These are phyloP conservation scores for Schizosaccharomyces cryophilus DNA, from an alignment of 805 yeast genomes.

Conservation along the genomic window DNA sequence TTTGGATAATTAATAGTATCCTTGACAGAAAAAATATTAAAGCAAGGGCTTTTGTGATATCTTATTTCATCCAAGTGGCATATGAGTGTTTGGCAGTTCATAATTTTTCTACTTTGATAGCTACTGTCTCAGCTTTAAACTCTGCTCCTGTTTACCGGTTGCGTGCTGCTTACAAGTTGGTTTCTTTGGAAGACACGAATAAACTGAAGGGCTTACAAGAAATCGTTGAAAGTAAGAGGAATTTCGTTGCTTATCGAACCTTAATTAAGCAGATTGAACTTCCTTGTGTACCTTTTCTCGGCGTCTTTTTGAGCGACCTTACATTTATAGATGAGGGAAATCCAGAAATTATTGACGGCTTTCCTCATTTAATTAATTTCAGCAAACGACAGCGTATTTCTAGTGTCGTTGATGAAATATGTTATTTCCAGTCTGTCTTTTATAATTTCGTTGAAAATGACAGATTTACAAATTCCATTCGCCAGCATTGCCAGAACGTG, in stretches of 20 bases:
- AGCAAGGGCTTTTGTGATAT: constrained; percentile 42
- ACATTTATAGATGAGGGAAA: constrained; percentile 79
- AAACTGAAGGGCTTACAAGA: not conserved
- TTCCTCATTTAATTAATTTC: constrained; percentile 37
- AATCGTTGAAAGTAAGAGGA: constrained; percentile 31
- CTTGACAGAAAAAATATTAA: constrained; percentile 36
- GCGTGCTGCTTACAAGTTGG: constrained; percentile 57
- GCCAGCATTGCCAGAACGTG: constrained; percentile 23
- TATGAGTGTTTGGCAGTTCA: constrained; percentile 38
- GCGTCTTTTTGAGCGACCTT: constrained; percentile 69
- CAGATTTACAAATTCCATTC: constrained; percentile 32
- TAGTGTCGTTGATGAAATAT: constrained; percentile 49
- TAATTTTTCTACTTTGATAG: constrained; percentile 81
- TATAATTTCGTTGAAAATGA: constrained; percentile 39
- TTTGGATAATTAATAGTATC: constrained; percentile 56
- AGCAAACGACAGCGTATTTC: constrained; percentile 51
- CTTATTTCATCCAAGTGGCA: constrained; percentile 50
- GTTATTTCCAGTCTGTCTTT: constrained; percentile 37
- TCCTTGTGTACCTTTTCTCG: constrained; percentile 83
- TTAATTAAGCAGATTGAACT: constrained; percentile 43
- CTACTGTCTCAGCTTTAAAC: constrained; percentile 63
- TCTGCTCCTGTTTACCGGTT: constrained; percentile 73
- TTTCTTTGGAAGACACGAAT: constrained; percentile 21
- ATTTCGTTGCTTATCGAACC: constrained; percentile 69
- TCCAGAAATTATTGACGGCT: constrained; percentile 24